Conservation (phyloP, 495 filamentous ascomycete genomes). For the Lasiosphaeria miniovina region DNA sequence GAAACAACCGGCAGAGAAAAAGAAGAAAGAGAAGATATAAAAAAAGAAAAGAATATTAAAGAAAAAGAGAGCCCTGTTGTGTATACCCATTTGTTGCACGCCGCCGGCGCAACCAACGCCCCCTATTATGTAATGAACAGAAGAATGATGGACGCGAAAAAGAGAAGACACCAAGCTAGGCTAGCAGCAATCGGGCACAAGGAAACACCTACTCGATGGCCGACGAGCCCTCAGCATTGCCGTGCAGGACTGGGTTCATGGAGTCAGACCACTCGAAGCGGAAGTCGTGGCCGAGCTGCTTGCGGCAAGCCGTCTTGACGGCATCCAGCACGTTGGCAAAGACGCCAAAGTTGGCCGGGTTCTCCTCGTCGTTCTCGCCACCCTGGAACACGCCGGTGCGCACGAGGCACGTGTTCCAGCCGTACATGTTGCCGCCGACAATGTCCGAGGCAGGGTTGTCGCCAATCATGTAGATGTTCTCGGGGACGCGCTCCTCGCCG, state of each 20-base stretch:
- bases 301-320: constrained; percentile 92
- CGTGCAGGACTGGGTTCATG: constrained; percentile 64
- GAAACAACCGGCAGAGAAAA: too few relatives aligned
- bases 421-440: constrained; percentile 76
- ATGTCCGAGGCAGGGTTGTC: constrained; percentile 80
- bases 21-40: too few relatives aligned
- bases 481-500: constrained; percentile 64
- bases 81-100: too few relatives aligned
- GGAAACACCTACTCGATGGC: constrained; percentile 43
- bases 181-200: not conserved
- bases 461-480: constrained; percentile 80
- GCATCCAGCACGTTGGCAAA: constrained; percentile 81
- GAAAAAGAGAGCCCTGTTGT: too few relatives aligned
- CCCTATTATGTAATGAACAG: too few relatives aligned
- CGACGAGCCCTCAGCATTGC: constrained; percentile 38
- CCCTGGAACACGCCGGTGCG: constrained; percentile 53
- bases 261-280: constrained; percentile 43
- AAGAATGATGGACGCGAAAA: too few relatives aligned
- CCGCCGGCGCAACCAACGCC: too few relatives aligned
- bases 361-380: constrained; percentile 84
- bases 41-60: too few relatives aligned
- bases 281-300: constrained; percentile 66
- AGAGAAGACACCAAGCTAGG: too few relatives aligned
- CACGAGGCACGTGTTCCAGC: constrained; percentile 84
- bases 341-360: constrained; percentile 89